A percentile compares a stretch with the other conserved stretches of the same genome.
phyloP scores from a whole-genome alignment of 1,284 basidiomycete genomes.

The Ustilago cynodontis region DNA sequence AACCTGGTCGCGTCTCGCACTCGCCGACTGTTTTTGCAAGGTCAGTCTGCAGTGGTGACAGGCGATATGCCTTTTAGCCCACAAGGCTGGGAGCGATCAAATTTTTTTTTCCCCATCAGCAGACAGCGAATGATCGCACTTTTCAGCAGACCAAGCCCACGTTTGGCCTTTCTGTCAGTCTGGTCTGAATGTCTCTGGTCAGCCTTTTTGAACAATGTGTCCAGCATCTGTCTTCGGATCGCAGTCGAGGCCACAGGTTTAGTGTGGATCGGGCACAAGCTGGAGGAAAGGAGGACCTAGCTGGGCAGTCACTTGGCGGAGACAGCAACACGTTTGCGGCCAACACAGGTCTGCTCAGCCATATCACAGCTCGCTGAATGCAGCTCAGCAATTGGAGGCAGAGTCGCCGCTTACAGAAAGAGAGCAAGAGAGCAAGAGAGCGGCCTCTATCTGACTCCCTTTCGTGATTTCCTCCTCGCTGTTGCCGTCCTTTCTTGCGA shows the following conservation, averaged over 20 bases:
- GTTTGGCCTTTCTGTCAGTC: not conserved
- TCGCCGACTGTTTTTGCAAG: not conserved
- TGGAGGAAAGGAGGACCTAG: not conserved
- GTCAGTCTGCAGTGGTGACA: too few relatives aligned
- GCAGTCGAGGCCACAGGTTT: not conserved
- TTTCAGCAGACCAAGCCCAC: not conserved
- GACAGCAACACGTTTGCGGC: not conserved
- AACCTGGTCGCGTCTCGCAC: not conserved
- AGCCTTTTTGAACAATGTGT: not conserved
- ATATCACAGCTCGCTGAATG: not conserved
- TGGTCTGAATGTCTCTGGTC: not conserved
- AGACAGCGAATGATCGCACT: not conserved
- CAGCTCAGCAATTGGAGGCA: not conserved
- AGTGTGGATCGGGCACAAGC: not conserved
- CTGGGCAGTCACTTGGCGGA: not conserved
- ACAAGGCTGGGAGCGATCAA: conserved; percentile 6
- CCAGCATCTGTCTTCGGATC: not conserved
- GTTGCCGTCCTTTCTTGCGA: not conserved
- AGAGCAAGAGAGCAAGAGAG: not conserved
- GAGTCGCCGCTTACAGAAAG: not conserved
- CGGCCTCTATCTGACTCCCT: not conserved
- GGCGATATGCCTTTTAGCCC: too few relatives aligned
- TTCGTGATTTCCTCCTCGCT: not conserved
- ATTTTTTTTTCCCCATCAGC: conserved; percentile 13
- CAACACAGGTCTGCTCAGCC: not conserved